Conservation (phyloP, 2,329 filamentous ascomycete species). For the Cladosporium cucumerinum region DNA sequence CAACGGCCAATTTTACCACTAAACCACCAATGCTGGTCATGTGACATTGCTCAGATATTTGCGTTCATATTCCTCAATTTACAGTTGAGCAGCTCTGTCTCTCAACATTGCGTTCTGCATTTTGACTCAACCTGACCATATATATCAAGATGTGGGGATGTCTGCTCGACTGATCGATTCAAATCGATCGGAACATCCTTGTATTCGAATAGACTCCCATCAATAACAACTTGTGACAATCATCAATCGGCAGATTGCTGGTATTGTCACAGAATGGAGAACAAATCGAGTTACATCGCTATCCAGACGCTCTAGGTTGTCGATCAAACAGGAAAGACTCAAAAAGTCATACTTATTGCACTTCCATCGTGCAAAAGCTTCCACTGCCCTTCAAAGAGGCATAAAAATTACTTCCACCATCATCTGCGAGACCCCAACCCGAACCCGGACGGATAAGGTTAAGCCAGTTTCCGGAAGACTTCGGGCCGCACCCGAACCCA, state of each 20-base stretch:
- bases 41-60: neutral
- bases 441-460: neutral
- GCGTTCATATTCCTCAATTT: no score
- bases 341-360: neutral
- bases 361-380: neutral
- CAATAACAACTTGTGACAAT: neutral
- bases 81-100: neutral
- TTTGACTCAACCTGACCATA: neutral
- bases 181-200: no score
- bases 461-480: neutral
- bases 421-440: neutral
- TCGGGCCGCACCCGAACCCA: neutral
- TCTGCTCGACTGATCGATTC: neutral
- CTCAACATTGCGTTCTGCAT: neutral
- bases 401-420: neutral
- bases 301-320: neutral
- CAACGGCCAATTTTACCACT: neutral
- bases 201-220: no score
- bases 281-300: neutral
- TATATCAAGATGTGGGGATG: no score
- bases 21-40: neutral
- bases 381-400: neutral
- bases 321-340: fast-evolving
- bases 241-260: neutral
- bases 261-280: no score